These are phyloP conservation scores for Reutealis trisperma DNA, from an alignment of 345 rosid genomes.

Conservation along the genomic window DNA sequence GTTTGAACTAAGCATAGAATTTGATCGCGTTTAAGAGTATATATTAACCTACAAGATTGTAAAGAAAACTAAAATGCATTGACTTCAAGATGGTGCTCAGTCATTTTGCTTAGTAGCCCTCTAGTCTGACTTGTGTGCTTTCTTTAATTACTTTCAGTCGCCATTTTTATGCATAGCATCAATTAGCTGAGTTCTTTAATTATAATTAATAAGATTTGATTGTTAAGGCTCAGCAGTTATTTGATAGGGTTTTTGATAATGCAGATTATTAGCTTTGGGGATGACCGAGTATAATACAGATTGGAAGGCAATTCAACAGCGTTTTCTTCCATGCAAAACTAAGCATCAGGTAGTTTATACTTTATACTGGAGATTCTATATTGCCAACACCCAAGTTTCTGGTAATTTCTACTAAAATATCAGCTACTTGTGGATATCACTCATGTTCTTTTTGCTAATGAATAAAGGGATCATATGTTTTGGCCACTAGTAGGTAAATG, in stretches of 20 bases:
- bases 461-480: conserved; percentile 11
- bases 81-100: background rate
- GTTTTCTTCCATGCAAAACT: conserved; percentile 96
- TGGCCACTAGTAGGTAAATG: background rate
- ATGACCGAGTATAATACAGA: conserved; percentile 86
- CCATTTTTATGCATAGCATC: background rate
- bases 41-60: background rate
- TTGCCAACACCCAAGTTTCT: background rate
- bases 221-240: conserved; percentile 15
- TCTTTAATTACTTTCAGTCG: background rate
- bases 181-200: background rate
- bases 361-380: background rate
- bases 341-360: conserved; percentile 75
- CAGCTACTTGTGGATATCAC: background rate
- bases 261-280: conserved; percentile 86
- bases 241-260: conserved; percentile 17
- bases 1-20: background rate
- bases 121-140: background rate
- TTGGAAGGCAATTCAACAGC: conserved; percentile 90
- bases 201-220: background rate
- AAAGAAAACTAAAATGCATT: background rate
- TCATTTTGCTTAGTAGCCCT: background rate
- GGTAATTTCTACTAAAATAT: background rate
- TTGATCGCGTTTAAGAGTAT: background rate
- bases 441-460: conserved; percentile 7